A percentile compares a stretch with the other conserved stretches of the same genome.
These are phyloP conservation scores for Elaeis oleifera DNA, from an alignment of 202 grass and related monocot genomes.

Conservation along the genomic window DNA sequence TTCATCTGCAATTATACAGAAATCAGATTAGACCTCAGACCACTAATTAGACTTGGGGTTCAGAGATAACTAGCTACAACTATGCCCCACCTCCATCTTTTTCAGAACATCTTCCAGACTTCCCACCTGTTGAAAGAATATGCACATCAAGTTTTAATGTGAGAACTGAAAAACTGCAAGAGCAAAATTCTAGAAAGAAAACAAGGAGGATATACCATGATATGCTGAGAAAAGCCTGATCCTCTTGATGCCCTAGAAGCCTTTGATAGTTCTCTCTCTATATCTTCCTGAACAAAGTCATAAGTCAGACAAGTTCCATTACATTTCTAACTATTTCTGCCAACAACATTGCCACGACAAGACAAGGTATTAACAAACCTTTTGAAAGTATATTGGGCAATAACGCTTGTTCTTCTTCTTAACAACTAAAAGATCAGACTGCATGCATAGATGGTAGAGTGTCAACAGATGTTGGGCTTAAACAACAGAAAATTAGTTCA, in stretches of 20 bases:
- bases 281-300: conserved; percentile 62
- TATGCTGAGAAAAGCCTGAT: conserved; percentile 58
- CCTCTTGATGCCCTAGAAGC: conserved; percentile 50
- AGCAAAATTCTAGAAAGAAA: conserved; percentile 1
- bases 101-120: conserved; percentile 94
- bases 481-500: too few species aligned
- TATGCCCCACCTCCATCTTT: conserved; percentile 85
- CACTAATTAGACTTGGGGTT: not conserved
- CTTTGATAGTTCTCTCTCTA: conserved; percentile 81
- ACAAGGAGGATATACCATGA: conserved; percentile 43
- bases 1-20: conserved; percentile 53
- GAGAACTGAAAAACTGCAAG: conserved; percentile 1
- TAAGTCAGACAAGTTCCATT: not conserved
- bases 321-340: too few species aligned
- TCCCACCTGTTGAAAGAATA: conserved; percentile 52
- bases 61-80: not conserved
- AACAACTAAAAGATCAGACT: conserved; percentile 89
- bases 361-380: conserved; percentile 36
- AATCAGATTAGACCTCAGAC: conserved; percentile 2
- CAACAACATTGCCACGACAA: not conserved
- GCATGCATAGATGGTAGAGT: conserved; percentile 30
- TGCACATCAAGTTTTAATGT: not conserved
- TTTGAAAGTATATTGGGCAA: conserved; percentile 96
- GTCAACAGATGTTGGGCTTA: not conserved
- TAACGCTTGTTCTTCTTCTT: conserved; percentile 91